These are phyloP conservation scores for Medicago lupulina DNA, from an alignment of 306 rosid genomes.

Conservation along the genomic window DNA sequence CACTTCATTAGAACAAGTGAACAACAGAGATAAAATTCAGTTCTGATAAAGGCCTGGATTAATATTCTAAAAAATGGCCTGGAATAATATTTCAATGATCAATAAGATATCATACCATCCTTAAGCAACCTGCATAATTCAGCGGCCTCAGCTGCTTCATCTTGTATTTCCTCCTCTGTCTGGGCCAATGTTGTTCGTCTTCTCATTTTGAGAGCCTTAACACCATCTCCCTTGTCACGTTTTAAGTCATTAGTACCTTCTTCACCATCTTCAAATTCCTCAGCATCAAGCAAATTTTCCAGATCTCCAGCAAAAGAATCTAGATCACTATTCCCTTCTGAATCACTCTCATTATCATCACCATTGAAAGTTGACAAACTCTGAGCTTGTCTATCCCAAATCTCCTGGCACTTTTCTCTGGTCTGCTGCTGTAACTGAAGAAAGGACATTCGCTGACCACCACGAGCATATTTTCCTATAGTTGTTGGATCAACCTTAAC, in stretches of 20 bases:
- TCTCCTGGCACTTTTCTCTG: conserved; percentile 96
- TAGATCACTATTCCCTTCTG: conserved; percentile 92
- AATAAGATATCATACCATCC: conserved; percentile 72
- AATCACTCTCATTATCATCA: conserved; percentile 91
- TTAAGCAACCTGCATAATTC: conserved; percentile 85
- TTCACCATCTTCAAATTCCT: conserved; percentile 86
- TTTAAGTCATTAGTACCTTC: conserved; percentile 70
- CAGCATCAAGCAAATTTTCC: conserved; percentile 97
- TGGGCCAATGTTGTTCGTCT: conserved; percentile 81
- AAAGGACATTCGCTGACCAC: conserved; percentile 98
- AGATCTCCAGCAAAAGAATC: conserved; percentile 99
- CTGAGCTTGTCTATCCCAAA: conserved; percentile 95
- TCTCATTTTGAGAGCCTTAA: conserved; percentile 93
- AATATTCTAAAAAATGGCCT: not conserved
- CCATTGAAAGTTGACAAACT: conserved; percentile 76
- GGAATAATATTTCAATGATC: conserved; percentile 21
- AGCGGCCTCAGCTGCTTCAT: conserved; percentile 93
- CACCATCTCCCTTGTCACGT: conserved; percentile 83
- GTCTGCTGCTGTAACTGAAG: conserved; percentile 99
- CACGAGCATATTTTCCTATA: conserved; percentile 96
- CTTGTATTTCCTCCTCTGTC: conserved; percentile 92
- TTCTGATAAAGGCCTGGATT: conserved; percentile 3
- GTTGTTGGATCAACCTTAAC: conserved; percentile 96
- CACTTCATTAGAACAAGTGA: not conserved
- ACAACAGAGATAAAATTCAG: conserved; percentile 18